Percentiles rank a stretch among this genome's conserved stretches.
Evolutionary conservation across 2,329 filamentous ascomycete species (phyloP).

Genomic region (Colletotrichum lini): DNA sequence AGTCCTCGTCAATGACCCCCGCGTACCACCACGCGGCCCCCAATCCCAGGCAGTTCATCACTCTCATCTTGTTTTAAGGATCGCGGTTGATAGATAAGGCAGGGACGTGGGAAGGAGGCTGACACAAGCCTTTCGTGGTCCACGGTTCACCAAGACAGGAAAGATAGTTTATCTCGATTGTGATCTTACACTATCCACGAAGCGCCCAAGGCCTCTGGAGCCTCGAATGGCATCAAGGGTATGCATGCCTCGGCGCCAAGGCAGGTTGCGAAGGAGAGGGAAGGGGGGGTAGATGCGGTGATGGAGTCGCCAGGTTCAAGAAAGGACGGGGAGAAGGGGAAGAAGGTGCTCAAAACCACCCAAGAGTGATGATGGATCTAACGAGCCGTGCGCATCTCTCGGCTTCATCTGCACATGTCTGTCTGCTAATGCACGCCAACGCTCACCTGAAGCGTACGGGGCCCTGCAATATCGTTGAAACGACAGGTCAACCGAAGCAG

Average conservation of each 20-base stretch:
- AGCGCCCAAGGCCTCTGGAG: not conserved
- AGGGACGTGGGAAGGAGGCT: slow-evolving; percentile 7
- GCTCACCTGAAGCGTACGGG: slow-evolving; percentile 43
- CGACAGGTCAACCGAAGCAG: slow-evolving; percentile 35
- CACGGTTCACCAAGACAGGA: slow-evolving; percentile 6
- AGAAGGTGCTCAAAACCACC: not conserved
- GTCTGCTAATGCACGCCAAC: slow-evolving; percentile 34
- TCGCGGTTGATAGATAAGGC: slow-evolving; percentile 7
- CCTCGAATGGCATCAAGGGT: not conserved
- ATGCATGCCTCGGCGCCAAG: slow-evolving; percentile 22
- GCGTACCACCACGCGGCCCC: slow-evolving; percentile 6
- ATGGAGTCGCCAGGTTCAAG: not conserved
- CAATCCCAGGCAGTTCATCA: slow-evolving; percentile 25
- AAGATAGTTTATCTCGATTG: slow-evolving; percentile 18
- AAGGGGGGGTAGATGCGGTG: not conserved
- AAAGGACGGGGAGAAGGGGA: not conserved
- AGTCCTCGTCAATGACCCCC: slow-evolving; percentile 14
- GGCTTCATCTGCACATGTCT: slow-evolving; percentile 36
- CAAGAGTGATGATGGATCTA: not conserved
- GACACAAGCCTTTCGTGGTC: not conserved
- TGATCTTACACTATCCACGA: not conserved
- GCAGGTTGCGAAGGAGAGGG: not conserved
- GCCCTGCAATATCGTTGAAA: slow-evolving; percentile 43
- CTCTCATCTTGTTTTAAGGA: slow-evolving; percentile 34
- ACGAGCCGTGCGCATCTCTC: slow-evolving; percentile 31